Conservation (phyloP, 192 early-diverging fungal genomes). For the Podila horticola region DNA sequence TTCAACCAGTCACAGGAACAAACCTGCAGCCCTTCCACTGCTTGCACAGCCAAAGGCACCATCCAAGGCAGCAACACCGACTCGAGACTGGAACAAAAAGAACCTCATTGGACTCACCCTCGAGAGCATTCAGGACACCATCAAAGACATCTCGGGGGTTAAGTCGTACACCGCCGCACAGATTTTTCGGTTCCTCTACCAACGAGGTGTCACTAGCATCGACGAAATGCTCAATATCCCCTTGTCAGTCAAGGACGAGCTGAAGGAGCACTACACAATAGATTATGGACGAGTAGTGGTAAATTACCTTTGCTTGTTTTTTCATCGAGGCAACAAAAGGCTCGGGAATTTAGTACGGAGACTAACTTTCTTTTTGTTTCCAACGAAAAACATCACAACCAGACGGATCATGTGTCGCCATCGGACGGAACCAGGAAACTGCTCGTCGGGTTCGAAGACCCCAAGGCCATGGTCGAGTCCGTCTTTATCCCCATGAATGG, state of each 20-base stretch:
- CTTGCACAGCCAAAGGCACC: not conserved
- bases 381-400: not conserved
- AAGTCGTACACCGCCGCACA: slow-evolving; percentile 57
- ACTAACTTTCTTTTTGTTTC: not conserved
- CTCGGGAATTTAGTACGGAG: not conserved
- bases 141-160: slow-evolving; percentile 28
- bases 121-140: slow-evolving; percentile 38
- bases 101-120: slow-evolving; percentile 57
- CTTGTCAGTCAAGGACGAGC: slow-evolving; percentile 54
- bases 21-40: slow-evolving; percentile 1
- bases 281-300: slow-evolving; percentile 67
- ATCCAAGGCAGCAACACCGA: not conserved
- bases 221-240: slow-evolving; percentile 76
- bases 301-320: slow-evolving; percentile 3
- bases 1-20: slow-evolving; percentile 44
- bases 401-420: slow-evolving; percentile 57
- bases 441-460: slow-evolving; percentile 66
- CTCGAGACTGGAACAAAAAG: slow-evolving; percentile 51
- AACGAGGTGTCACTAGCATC: slow-evolving; percentile 67
- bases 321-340: not conserved
- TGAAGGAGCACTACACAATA: slow-evolving; percentile 62
- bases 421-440: slow-evolving; percentile 71
- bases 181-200: slow-evolving; percentile 58
- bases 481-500: slow-evolving; percentile 80
- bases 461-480: slow-evolving; percentile 73